Conservation (phyloP, 805 yeast genomes). For the Saccharomycodes ludwigii region DNA sequence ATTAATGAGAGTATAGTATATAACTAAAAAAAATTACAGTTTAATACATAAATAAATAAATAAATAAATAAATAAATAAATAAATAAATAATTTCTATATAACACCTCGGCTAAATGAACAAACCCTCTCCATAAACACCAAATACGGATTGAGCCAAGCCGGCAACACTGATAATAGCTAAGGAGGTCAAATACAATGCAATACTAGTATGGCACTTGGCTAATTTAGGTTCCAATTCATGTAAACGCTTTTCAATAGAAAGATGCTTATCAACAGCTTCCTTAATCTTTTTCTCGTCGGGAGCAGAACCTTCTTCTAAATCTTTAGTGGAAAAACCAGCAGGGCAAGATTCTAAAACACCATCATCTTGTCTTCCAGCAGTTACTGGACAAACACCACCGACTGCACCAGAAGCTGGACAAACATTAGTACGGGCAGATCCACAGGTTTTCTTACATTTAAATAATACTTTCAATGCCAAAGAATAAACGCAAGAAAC, state of each 20-base stretch:
- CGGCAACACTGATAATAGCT: slow-evolving; percentile 11
- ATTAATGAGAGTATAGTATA: too few species aligned
- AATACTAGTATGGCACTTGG: too few species aligned
- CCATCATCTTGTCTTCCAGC: too few species aligned
- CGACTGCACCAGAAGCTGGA: slow-evolving; percentile 1
- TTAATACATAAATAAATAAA: background rate
- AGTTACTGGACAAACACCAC: slow-evolving; percentile 14
- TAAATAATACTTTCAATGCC: background rate
- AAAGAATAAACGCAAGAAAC: slow-evolving; percentile 3
- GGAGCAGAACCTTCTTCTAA: too few species aligned
- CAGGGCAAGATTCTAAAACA: too few species aligned
- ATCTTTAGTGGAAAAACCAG: too few species aligned
- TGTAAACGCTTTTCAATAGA: too few species aligned
- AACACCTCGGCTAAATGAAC: too few species aligned
- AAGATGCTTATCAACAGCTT: too few species aligned
- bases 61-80: slow-evolving; percentile 1
- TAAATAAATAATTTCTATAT: background rate
- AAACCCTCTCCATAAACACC: slow-evolving; percentile 25
- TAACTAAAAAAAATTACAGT: too few species aligned
- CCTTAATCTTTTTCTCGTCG: too few species aligned
- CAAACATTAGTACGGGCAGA: background rate
- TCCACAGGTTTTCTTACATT: background rate
- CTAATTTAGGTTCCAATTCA: too few species aligned
- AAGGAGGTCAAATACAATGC: slow-evolving; percentile 9
- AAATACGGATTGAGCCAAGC: slow-evolving; percentile 18